Percentiles rank a stretch among this genome's conserved stretches.
These are phyloP conservation scores for Nothopassalora personata DNA, from an alignment of 2,329 filamentous ascomycete species.

Conservation along the genomic window DNA sequence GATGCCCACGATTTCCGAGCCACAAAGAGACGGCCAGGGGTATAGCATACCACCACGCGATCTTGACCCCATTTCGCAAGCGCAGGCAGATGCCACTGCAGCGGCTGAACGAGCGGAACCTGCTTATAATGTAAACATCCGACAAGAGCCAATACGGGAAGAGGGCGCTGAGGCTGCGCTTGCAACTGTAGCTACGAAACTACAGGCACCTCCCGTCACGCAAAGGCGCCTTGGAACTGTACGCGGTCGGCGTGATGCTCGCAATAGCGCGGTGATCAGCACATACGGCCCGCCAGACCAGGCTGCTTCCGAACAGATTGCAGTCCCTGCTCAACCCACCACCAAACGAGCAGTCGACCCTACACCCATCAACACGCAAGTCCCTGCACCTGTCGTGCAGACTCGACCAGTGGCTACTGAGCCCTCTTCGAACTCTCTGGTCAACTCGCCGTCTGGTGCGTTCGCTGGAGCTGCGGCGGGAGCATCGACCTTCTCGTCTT, in stretches of 20 bases:
- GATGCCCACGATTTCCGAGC: conserved; percentile 28
- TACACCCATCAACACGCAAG: conserved; percentile 1
- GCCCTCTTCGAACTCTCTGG: conserved; percentile 3
- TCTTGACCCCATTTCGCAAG: conserved; percentile 58
- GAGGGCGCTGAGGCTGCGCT: conserved; percentile 66
- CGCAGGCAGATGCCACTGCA: conserved; percentile 59
- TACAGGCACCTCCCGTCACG: conserved; percentile 54
- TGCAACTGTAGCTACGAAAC: conserved; percentile 67
- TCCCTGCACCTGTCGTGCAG: conserved; percentile 5
- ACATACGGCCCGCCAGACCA: conserved; percentile 14
- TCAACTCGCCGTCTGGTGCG: conserved; percentile 20
- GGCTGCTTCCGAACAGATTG: conserved; percentile 1
- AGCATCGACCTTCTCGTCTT: conserved; percentile 28
- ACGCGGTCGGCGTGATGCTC: conserved; percentile 81
- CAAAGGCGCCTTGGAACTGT: conserved; percentile 59
- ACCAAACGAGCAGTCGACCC: conserved; percentile 10
- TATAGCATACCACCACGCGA: conserved; percentile 66
- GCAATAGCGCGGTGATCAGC: conserved; percentile 71
- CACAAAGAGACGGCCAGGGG: conserved; percentile 65
- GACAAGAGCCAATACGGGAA: conserved; percentile 70
- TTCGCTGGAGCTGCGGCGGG: conserved; percentile 17
- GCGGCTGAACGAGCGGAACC: conserved; percentile 53
- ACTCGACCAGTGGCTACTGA: conserved; percentile 3
- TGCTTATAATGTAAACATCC: conserved; percentile 72
- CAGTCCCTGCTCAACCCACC: conserved; percentile 5